Evolutionary conservation across 495 filamentous ascomycete species (phyloP).

Genomic region (Xeromyces bisporus): DNA sequence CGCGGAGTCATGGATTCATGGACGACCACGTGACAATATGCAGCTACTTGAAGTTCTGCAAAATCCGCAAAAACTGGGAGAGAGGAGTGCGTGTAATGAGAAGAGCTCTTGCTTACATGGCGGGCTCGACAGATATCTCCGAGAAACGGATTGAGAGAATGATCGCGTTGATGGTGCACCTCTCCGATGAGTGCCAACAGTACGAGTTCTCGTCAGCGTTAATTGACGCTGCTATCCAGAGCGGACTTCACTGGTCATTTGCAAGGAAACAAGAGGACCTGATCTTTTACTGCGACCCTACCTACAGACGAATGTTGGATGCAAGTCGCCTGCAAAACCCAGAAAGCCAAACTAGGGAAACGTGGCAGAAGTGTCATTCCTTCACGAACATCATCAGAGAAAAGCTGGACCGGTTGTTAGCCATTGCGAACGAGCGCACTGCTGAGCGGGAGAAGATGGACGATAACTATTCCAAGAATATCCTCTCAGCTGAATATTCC

Average conservation of each 20-base stretch:
- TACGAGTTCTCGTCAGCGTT: conserved; percentile 16
- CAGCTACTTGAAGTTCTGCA: conserved; percentile 25
- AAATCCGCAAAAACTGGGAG: conserved; percentile 22
- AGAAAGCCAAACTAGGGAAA: conserved; percentile 7
- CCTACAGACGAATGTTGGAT: conserved; percentile 12
- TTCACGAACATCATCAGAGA: conserved; percentile 17
- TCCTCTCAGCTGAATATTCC: conserved; percentile 11
- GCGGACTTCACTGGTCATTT: conserved; percentile 18
- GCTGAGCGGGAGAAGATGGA: conserved; percentile 9
- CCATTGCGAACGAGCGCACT: conserved; percentile 5
- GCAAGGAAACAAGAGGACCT: conserved; percentile 15
- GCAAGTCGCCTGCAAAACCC: conserved; percentile 8
- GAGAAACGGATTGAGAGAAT: conserved; percentile 15
- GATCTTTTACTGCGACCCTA: conserved; percentile 9
- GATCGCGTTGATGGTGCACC: conserved; percentile 22
- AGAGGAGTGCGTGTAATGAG: conserved; percentile 17
- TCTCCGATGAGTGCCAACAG: conserved; percentile 20
- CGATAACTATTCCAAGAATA: conserved; percentile 13
- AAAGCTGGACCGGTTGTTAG: conserved; percentile 11
- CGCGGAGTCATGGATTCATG: conserved; percentile 21
- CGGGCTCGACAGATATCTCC: conserved; percentile 16
- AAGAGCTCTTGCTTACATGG: conserved; percentile 20
- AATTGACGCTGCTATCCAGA: conserved; percentile 21
- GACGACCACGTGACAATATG: conserved; percentile 23
- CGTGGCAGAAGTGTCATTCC: conserved; percentile 21